phyloP scores from a whole-genome alignment of 1,284 basidiomycete species.

The Neotropicomus parvogracilis region DNA sequence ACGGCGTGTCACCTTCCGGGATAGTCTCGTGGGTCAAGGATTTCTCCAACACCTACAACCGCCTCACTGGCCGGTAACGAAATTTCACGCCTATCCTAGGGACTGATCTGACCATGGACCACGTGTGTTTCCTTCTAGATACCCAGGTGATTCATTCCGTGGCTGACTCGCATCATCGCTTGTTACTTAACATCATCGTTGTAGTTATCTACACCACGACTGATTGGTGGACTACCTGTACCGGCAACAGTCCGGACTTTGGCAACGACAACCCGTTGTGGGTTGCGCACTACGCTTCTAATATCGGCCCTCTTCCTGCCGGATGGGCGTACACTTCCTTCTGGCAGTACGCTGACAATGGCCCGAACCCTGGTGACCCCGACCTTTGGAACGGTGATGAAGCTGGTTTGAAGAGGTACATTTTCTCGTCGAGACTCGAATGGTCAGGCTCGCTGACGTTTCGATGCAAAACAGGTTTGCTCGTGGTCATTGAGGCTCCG shows the following conservation, averaged over 20 bases:
- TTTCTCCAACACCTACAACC: conserved; percentile 62
- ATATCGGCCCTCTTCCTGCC: conserved; percentile 50
- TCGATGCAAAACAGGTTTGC: too few relatives aligned
- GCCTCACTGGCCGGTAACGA: conserved; percentile 44
- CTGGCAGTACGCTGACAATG: conserved; percentile 60
- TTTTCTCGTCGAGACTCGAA: neutral
- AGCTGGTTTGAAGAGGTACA: conserved; percentile 33
- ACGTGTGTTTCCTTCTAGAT: too few relatives aligned
- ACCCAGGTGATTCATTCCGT: too few relatives aligned
- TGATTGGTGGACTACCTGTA: conserved; percentile 67
- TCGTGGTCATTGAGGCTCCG: too few relatives aligned
- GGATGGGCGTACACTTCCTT: conserved; percentile 57
- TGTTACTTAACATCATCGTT: neutral
- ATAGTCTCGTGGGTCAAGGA: conserved; percentile 64
- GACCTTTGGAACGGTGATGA: conserved; percentile 50
- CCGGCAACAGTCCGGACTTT: conserved; percentile 53
- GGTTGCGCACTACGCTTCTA: conserved; percentile 52
- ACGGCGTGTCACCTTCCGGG: conserved; percentile 47
- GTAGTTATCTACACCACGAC: conserved; percentile 60
- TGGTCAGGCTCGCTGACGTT: too few relatives aligned
- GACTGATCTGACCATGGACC: conserved; percentile 3
- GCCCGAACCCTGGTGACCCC: conserved; percentile 53
- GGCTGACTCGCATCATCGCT: neutral
- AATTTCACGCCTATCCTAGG: neutral
- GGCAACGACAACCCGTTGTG: conserved; percentile 52